Evolutionary conservation across 1,139 yeast genomes (phyloP).

Genomic region (Taphrina wiesneri): DNA sequence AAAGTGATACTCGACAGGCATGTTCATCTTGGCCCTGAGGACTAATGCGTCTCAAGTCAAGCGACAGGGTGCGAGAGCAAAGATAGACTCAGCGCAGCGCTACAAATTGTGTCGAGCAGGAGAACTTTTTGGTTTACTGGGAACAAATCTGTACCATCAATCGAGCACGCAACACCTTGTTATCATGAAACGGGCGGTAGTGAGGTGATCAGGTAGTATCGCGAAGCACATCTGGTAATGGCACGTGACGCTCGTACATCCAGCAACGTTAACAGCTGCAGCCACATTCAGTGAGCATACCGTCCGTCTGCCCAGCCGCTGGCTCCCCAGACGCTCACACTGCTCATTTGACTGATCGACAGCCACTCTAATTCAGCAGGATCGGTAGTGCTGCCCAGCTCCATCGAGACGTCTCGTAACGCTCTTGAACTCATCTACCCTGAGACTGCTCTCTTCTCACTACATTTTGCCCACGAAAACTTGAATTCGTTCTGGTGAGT

Average conservation of each 20-base stretch:
- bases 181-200: background rate
- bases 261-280: no score
- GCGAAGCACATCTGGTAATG: background rate
- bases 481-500: no score
- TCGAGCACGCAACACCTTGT: background rate
- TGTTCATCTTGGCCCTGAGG: background rate
- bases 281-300: no score
- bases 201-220: background rate
- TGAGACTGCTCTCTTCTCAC: background rate
- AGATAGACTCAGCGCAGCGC: no score
- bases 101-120: no score
- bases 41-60: background rate
- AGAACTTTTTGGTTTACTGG: no score
- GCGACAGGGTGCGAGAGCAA: background rate
- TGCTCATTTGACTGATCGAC: background rate
- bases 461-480: no score
- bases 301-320: background rate
- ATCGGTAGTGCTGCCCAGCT: no score
- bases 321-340: background rate
- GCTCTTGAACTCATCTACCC: background rate
- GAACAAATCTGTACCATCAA: background rate
- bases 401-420: background rate
- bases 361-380: background rate
- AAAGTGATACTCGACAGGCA: conserved; percentile 57
- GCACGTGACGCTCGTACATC: background rate